phyloP scores from a whole-genome alignment of 768 basidiomycete species.

The Hebeloma cylindrosporum region DNA sequence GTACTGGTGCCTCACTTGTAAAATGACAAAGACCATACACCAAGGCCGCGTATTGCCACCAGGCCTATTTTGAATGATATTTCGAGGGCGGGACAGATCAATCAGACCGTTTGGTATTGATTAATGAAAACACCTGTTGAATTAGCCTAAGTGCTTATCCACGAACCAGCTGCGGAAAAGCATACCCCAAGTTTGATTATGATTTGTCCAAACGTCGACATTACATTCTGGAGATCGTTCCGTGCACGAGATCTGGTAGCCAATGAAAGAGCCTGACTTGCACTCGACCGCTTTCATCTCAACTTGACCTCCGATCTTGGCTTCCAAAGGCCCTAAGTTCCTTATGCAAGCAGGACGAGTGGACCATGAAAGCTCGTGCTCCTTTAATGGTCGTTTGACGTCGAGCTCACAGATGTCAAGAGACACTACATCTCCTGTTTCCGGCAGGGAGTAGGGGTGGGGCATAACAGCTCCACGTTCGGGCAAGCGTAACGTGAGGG shows the following conservation, averaged over 20 bases:
- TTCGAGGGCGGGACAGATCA: not conserved
- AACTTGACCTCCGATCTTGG: conserved; percentile 25
- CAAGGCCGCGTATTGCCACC: too few species aligned
- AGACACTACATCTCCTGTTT: conserved; percentile 15
- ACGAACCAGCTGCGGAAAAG: not conserved
- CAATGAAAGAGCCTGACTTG: conserved; percentile 26
- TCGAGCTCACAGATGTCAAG: conserved; percentile 27
- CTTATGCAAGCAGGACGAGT: conserved; percentile 22
- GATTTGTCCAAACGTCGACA: conserved; percentile 31
- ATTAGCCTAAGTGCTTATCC: not conserved
- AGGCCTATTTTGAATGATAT: too few species aligned
- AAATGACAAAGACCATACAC: too few species aligned
- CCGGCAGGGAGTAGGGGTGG: conserved; percentile 23
- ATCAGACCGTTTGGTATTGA: conserved; percentile 26
- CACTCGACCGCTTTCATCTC: conserved; percentile 23
- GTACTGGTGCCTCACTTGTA: too few species aligned
- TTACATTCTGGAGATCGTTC: conserved; percentile 20
- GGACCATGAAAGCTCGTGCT: conserved; percentile 22
- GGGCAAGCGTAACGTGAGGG: conserved; percentile 26
- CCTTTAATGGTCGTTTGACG: conserved; percentile 23
- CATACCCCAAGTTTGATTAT: conserved; percentile 31
- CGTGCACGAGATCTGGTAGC: conserved; percentile 28
- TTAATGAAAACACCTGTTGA: conserved; percentile 26
- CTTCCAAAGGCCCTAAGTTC: conserved; percentile 18
- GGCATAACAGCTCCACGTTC: conserved; percentile 21